These are phyloP conservation scores for Eragrostis curvula DNA, from an alignment of 176 grass and related monocot species.

Conservation along the genomic window DNA sequence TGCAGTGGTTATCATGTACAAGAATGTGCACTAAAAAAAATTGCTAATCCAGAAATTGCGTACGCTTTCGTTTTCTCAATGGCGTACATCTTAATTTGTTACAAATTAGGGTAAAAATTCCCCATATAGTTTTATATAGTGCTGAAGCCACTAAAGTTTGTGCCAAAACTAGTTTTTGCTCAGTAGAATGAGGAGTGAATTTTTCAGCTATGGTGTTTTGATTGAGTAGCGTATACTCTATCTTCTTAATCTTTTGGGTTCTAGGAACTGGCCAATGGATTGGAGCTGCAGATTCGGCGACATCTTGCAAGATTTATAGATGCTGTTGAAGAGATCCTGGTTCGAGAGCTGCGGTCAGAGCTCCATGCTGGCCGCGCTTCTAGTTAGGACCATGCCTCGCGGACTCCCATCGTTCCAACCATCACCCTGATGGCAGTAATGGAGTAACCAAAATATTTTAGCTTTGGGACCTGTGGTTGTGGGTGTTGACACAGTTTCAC, in stretches of 20 bases:
- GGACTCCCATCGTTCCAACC: background rate
- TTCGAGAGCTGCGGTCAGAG: slow-evolving; percentile 63
- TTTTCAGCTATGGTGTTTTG: background rate
- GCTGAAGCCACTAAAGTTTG: background rate
- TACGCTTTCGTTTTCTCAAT: background rate
- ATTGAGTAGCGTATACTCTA: background rate
- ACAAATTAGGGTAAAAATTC: background rate
- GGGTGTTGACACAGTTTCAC: too few species aligned
- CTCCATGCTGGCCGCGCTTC: slow-evolving; percentile 19
- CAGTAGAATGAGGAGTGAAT: background rate
- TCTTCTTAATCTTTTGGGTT: background rate
- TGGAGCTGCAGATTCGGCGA: slow-evolving; percentile 60
- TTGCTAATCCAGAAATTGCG: too few species aligned
- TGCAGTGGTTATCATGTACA: too few species aligned
- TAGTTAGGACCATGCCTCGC: background rate
- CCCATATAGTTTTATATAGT: background rate
- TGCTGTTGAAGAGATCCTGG: slow-evolving; percentile 77
- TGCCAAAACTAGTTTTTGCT: background rate
- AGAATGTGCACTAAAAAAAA: too few species aligned
- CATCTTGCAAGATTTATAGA: slow-evolving; percentile 76
- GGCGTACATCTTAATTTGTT: background rate
- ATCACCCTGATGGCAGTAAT: background rate
- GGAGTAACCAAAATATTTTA: background rate
- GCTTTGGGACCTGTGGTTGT: too few species aligned
- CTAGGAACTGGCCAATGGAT: slow-evolving; percentile 73